Conservation (phyloP, 192 early-diverging fungal genomes). For the Cladochytrium replicatum region DNA sequence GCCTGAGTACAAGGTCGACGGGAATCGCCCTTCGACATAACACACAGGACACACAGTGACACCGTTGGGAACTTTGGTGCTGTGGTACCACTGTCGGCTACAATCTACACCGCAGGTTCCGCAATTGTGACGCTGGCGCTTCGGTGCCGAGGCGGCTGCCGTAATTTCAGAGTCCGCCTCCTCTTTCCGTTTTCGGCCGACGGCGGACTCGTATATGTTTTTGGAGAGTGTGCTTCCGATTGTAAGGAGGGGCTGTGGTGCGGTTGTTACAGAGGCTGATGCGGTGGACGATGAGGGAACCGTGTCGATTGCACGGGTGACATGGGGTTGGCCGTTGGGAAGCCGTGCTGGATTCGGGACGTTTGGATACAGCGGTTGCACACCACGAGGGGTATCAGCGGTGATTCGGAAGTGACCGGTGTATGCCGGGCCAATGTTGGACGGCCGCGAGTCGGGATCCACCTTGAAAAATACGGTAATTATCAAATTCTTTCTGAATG, state of each 20-base stretch:
- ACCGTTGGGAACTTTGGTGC: slow-evolving; percentile 49
- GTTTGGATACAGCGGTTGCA: slow-evolving; percentile 76
- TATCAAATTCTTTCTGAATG: no score
- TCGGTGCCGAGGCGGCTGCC: not conserved
- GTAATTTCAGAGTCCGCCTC: slow-evolving; percentile 7
- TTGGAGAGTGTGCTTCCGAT: no score
- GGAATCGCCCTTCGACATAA: slow-evolving; percentile 88
- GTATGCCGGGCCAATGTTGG: slow-evolving; percentile 79
- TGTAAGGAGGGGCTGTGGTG: no score
- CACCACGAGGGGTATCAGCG: slow-evolving; percentile 86
- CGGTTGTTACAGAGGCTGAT: no score
- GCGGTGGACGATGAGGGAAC: no score
- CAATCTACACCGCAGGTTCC: slow-evolving; percentile 80
- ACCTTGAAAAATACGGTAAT: no score
- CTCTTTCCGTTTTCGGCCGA: slow-evolving; percentile 9
- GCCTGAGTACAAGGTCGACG: slow-evolving; percentile 63
- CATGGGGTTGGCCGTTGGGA: not conserved
- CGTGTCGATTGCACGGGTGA: no score
- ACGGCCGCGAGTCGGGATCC: slow-evolving; percentile 88
- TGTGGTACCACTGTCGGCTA: slow-evolving; percentile 69
- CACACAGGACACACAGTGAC: slow-evolving; percentile 75
- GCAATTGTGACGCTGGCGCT: slow-evolving; percentile 42
- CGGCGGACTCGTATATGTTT: no score
- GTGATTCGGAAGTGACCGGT: slow-evolving; percentile 95
- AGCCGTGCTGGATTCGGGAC: slow-evolving; percentile 15